Percentiles rank a stretch among this genome's conserved stretches.
Conservation (phyloP, 2,329 filamentous ascomycete genomes). For the Colletotrichum chlorophyti region DNA sequence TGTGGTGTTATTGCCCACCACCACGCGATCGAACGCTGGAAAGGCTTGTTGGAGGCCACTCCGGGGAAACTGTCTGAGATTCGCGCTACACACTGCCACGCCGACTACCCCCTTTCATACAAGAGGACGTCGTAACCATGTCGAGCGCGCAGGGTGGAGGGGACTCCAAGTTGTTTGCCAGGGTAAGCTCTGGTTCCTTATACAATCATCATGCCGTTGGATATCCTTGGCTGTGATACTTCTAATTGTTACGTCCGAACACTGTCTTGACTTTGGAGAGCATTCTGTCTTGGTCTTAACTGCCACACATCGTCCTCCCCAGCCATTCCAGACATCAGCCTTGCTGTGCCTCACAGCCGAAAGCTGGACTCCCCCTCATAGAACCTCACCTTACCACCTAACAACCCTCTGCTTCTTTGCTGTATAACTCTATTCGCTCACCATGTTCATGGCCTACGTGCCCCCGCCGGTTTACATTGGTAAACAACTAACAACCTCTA, state of each 20-base stretch:
- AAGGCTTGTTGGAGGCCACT: constrained; percentile 14
- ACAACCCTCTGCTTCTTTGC: not conserved
- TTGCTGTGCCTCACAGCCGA: not conserved
- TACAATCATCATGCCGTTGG: not conserved
- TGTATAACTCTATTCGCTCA: constrained; percentile 34
- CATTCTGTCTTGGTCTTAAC: not conserved
- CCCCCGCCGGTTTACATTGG: constrained; percentile 48
- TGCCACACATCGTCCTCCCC: not conserved
- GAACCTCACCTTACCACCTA: not conserved
- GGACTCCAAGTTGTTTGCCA: constrained; percentile 99
- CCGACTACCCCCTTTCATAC: not conserved
- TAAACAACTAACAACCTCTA: constrained; percentile 64
- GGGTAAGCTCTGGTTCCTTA: constrained; percentile 65
- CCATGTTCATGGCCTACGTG: constrained; percentile 62
- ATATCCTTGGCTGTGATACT: not conserved
- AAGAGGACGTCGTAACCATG: constrained; percentile 48
- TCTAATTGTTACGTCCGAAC: not conserved
- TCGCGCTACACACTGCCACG: constrained; percentile 6
- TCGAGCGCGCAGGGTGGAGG: constrained; percentile 71
- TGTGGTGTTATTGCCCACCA: constrained; percentile 27
- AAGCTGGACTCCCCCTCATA: not conserved
- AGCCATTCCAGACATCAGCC: not conserved
- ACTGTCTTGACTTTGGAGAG: constrained; percentile 4
- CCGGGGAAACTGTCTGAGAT: constrained; percentile 5
- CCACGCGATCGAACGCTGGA: constrained; percentile 11